These are phyloP conservation scores for Vararia minispora DNA, from an alignment of 768 basidiomycete genomes.

Conservation along the genomic window DNA sequence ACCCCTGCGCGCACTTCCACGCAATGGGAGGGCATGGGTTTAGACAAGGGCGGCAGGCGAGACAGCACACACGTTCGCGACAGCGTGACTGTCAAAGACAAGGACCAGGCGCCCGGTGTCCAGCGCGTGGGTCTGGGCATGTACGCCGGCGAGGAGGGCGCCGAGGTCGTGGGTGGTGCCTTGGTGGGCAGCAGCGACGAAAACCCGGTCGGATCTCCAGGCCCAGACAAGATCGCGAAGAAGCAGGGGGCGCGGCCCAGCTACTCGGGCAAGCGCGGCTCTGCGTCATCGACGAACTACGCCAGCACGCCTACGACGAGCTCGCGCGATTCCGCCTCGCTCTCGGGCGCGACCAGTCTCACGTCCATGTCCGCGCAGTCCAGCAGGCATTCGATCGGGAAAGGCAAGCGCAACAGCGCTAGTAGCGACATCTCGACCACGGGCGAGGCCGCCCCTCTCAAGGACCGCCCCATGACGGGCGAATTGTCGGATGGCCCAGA, in stretches of 20 bases:
- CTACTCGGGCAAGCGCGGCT: constrained; percentile 79
- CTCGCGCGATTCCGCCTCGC: constrained; percentile 79
- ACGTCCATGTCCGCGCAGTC: constrained; percentile 69
- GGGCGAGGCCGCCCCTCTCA: constrained; percentile 47
- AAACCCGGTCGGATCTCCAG: constrained; percentile 24
- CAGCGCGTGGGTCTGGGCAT: constrained; percentile 26
- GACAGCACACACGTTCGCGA: constrained; percentile 29
- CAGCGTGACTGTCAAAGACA: constrained; percentile 33
- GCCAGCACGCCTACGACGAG: constrained; percentile 64
- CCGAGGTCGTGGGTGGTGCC: constrained; percentile 34
- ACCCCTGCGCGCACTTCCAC: constrained; percentile 55
- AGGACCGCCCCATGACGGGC: constrained; percentile 53
- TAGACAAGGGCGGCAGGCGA: constrained; percentile 23
- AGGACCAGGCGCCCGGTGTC: constrained; percentile 29
- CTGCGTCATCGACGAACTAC: constrained; percentile 82
- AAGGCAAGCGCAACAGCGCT: constrained; percentile 66
- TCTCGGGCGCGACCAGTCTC: constrained; percentile 66
- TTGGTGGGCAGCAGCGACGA: constrained; percentile 46
- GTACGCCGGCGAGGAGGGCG: constrained; percentile 21
- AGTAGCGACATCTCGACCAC: constrained; percentile 81
- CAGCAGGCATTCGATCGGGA: constrained; percentile 57
- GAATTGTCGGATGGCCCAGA: constrained; percentile 46
- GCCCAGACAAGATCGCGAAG: constrained; percentile 56
- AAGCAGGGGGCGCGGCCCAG: constrained; percentile 59
- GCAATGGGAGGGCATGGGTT: constrained; percentile 69